These are phyloP conservation scores for Daldinia grandis DNA, from an alignment of 495 filamentous ascomycete species.

Conservation along the genomic window DNA sequence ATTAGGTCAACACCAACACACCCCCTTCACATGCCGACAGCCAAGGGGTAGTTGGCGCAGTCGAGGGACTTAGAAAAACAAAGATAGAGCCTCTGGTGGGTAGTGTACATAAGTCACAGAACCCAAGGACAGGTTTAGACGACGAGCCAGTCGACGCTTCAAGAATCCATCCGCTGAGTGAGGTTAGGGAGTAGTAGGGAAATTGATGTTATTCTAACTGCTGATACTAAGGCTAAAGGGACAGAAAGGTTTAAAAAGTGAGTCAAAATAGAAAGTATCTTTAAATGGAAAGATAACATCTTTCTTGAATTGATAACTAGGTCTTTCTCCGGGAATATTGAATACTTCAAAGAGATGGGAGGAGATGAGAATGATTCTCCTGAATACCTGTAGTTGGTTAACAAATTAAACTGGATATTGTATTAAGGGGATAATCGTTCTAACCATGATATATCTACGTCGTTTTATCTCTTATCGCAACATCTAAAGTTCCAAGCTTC, in stretches of 20 bases:
- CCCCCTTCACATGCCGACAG: conserved; percentile 22
- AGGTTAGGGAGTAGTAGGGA: conserved; percentile 5
- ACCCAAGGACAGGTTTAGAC: conserved; percentile 22
- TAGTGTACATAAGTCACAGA: background rate
- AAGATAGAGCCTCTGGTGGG: conserved; percentile 19
- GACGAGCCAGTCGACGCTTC: conserved; percentile 16
- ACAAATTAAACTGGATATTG: background rate
- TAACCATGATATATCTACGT: background rate
- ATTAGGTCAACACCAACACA: conserved; percentile 26
- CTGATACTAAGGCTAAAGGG: background rate
- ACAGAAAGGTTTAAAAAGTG: background rate
- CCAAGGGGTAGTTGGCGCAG: conserved; percentile 24
- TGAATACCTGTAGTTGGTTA: too few relatives aligned
- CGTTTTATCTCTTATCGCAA: conserved; percentile 14
- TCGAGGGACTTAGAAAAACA: conserved; percentile 4
- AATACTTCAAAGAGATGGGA: too few relatives aligned
- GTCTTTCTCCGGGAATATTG: too few relatives aligned
- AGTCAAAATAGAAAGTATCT: too few relatives aligned
- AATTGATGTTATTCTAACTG: too few relatives aligned
- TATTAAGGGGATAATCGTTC: background rate
- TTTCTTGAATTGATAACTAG: too few relatives aligned
- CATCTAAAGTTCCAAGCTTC: background rate
- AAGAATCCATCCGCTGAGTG: conserved; percentile 20
- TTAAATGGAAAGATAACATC: too few relatives aligned
- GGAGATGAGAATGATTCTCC: background rate